Conservation (phyloP, 257 asterid species). For the Nicotiana sylvestris region DNA sequence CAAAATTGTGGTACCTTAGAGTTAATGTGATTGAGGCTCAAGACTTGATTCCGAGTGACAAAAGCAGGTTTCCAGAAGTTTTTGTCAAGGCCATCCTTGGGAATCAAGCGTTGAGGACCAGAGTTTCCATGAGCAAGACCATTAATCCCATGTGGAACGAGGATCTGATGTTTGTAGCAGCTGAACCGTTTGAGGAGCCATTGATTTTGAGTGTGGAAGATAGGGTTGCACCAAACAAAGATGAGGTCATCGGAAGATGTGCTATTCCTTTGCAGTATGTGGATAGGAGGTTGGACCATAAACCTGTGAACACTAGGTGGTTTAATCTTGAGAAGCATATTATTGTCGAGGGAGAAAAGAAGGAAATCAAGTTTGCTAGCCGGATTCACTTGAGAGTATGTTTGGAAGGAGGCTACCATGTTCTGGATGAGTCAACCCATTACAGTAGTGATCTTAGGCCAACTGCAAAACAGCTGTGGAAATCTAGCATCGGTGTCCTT, state of each 20-base stretch:
- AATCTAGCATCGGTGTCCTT: constrained; percentile 43
- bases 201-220: constrained; percentile 45
- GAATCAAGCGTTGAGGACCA: constrained; percentile 38
- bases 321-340: constrained; percentile 41
- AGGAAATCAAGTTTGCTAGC: constrained; percentile 42
- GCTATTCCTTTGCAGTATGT: constrained; percentile 30
- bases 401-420: constrained; percentile 52
- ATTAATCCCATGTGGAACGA: constrained; percentile 52
- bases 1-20: constrained; percentile 48
- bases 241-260: constrained; percentile 42
- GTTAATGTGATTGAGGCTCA: constrained; percentile 52
- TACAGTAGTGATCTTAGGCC: constrained; percentile 54
- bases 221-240: constrained; percentile 41
- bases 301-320: constrained; percentile 38
- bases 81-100: constrained; percentile 41
- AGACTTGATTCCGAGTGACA: constrained; percentile 39
- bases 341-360: constrained; percentile 45
- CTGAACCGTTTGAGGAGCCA: constrained; percentile 50
- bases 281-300: constrained; percentile 43
- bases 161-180: constrained; percentile 47
- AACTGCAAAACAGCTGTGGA: constrained; percentile 46
- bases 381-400: constrained; percentile 45
- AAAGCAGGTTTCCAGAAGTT: constrained; percentile 41
- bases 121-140: constrained; percentile 39
- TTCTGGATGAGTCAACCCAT: constrained; percentile 48